Evolutionary conservation across 2,329 filamentous ascomycete genomes (phyloP), one percentile per base, ranked within the genome.

Genomic region (Arthrocladium fulminans): DNA sequence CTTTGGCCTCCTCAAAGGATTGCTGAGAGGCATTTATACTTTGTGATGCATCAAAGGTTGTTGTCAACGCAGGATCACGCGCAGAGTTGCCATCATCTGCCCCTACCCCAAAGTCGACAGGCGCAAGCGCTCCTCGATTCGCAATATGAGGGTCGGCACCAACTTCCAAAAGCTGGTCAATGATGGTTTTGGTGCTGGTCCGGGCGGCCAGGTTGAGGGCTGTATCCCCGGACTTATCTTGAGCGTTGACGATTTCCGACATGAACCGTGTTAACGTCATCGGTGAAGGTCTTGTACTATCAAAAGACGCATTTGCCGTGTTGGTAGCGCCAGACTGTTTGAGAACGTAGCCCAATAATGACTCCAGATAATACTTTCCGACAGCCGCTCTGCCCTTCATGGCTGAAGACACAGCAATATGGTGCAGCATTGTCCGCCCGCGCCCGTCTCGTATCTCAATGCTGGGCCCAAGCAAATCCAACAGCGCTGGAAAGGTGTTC

Each of bases 291-390:
- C 52, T 64, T 35, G 5, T 58, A 45, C 66, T 41, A 63, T 66
- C 41, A 67, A 64, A 57, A 77, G 76, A 58, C 72, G 54, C 3
- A 70, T 78, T 20, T 32, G 27, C 47, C 7, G 43, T 9, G 29
- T 49, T 47, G 32, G 77, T 73, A 3, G 73, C 74, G 49, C 82
- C 84, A 3, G 85, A 85, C 63, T 94, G 88, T 29, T 89, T 82
- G 2, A 97, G 89, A 10, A 97, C 85, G 72, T 94, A 97, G 62
- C 96, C 90, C 0, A 98, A 74, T 9, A 98, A 74, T 23, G 88
- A 90, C 67, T 98, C 92, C 1, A 98, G 79, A 60, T 98, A 98
- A 64, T 97, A 96, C 56, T 90, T 86, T 63, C 88, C 94, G 19
- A 92, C 90, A 35, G 87, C 82, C 50, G 87, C 89, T 42, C 92